Base-by-base conservation (phyloP, 345 rosid species). In the Aethionema arabicum region DNA sequence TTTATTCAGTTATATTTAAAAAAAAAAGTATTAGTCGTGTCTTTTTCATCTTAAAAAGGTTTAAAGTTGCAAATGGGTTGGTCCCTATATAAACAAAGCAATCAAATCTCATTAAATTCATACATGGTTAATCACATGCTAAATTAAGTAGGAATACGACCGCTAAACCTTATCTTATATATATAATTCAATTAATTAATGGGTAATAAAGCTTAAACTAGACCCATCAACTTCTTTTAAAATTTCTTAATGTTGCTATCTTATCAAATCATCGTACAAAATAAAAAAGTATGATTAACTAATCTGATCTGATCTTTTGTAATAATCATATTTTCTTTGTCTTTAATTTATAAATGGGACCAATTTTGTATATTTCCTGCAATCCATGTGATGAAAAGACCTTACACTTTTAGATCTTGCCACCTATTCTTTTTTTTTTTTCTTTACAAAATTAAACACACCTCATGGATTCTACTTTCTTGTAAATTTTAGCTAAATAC, bases 301-400 rank as follows among this genome's bases (percentile, higher is more conserved):
- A 62, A 56, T 55, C 61, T 69, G 37, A 38, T 38, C 58, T 48
- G 27, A 21, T 21, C 27, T 21, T 21, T 2, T 21, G 27, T 21
- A 21, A 21, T 21, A 21, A 21, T 1, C 27, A 21, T 21, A 21
- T 21, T 21, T 21, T 21, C 27, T 21, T 21, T 21, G 27, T 21
- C 27, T 21, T 21, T 21, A 21, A 21, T 21, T 1, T 1, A 21
- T 21, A 21, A 21, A 21, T 21, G 27, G 27, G 27, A 21, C 27
- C 27, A 21, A 1, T 21, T 21, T 21, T 21, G 27, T 21, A 21
- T 21, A 21, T 21, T 47, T 11, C 11, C 8, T 62, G 74, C 74
- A 48, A 52, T 63, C 68, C 68, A 70, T 70, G 74, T 70, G 74
- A 69, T 69, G 50, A 32, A 32, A 55, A 47, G 68, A 69, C 74